phyloP scores from a whole-genome alignment of 1,284 basidiomycete species.

The Stereum hirsutum region DNA sequence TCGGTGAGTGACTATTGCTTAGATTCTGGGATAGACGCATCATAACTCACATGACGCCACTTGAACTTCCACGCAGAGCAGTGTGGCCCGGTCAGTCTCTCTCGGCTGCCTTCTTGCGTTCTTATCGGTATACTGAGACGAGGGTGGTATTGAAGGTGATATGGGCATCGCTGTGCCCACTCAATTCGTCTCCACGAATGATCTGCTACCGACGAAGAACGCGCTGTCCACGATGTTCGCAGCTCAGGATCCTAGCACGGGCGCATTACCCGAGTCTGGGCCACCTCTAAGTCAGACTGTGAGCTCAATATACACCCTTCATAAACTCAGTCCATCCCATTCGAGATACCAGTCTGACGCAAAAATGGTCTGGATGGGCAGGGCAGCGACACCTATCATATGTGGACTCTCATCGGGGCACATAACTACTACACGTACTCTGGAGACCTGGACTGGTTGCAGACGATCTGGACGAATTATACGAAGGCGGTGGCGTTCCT shows the following conservation, averaged over 20 bases:
- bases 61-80: no score
- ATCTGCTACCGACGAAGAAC: conserved; percentile 44
- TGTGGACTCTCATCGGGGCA: conserved; percentile 37
- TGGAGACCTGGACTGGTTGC: conserved; percentile 34
- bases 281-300: conserved; percentile 50
- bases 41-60: no score
- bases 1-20: conserved; percentile 28
- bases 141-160: conserved; percentile 29
- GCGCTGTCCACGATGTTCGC: conserved; percentile 52
- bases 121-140: not conserved
- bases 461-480: conserved; percentile 39
- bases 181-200: conserved; percentile 51
- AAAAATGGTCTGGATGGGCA: no score
- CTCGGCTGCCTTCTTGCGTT: not conserved
- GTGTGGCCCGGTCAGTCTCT: conserved; percentile 42
- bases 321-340: no score
- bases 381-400: conserved; percentile 34
- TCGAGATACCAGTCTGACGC: no score
- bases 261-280: conserved; percentile 47
- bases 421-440: conserved; percentile 37
- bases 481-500: conserved; percentile 38
- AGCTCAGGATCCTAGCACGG: conserved; percentile 37
- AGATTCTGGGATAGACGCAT: no score
- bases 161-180: conserved; percentile 58
- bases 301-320: no score